Percentiles rank a stretch among this genome's conserved stretches.
Conservation (phyloP, 2,329 filamentous ascomycete species). For the Aureobasidium sp. region DNA sequence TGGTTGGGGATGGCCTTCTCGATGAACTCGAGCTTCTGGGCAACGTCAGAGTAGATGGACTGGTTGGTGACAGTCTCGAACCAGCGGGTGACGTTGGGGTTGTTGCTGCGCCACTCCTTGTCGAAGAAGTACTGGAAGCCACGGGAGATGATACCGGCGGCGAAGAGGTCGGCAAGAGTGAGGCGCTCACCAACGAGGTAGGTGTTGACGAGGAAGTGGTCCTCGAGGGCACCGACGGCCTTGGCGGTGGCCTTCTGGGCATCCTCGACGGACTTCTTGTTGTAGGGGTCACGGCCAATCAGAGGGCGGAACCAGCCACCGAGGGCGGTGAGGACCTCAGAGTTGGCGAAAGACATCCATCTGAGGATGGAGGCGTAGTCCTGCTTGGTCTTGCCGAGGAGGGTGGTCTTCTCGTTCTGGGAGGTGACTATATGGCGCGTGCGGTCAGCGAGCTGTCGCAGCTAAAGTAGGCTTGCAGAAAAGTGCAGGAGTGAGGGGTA, state of each 20-base stretch:
- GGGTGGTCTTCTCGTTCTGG: conserved; percentile 87
- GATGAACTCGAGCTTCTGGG: conserved; percentile 66
- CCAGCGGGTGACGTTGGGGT: conserved; percentile 89
- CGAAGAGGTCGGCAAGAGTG: conserved; percentile 91
- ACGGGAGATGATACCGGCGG: conserved; percentile 66
- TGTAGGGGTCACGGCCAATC: conserved; percentile 74
- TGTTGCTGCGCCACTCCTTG: conserved; percentile 72
- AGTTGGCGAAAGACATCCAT: conserved; percentile 97
- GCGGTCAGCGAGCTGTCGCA: conserved; percentile 6
- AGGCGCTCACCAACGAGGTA: conserved; percentile 97
- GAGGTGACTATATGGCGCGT: conserved; percentile 66
- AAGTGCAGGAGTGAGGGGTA: background rate
- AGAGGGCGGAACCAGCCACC: conserved; percentile 81
- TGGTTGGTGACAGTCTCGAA: conserved; percentile 91
- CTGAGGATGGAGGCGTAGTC: conserved; percentile 97
- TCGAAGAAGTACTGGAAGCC: conserved; percentile 94
- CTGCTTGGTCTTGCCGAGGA: conserved; percentile 99
- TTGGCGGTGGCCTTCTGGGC: conserved; percentile 59
- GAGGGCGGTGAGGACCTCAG: conserved; percentile 66
- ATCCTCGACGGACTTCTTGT: conserved; percentile 95
- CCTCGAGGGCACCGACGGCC: conserved; percentile 66
- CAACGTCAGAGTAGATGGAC: conserved; percentile 77
- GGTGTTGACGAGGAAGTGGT: conserved; percentile 85
- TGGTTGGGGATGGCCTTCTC: conserved; percentile 69
- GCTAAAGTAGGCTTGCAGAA: conserved; percentile 12